These are phyloP conservation scores for Pythium coloratum DNA, from an alignment of 352 stramenopile species.

Conservation along the genomic window DNA sequence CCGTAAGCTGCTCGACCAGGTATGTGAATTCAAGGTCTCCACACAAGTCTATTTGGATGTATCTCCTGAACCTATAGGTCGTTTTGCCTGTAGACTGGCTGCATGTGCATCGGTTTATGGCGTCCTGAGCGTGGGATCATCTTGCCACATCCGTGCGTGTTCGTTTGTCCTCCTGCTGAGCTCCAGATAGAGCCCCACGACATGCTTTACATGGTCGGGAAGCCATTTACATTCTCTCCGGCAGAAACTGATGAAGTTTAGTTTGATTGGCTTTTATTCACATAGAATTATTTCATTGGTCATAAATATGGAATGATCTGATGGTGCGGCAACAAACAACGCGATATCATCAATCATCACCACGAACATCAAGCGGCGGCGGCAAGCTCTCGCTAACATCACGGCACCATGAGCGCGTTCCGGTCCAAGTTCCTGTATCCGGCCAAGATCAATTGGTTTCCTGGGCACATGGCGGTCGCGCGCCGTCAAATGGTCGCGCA, in stretches of 20 bases:
- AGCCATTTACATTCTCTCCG: slow-evolving; percentile 49
- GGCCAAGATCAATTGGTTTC: slow-evolving; percentile 88
- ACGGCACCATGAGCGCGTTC: slow-evolving; percentile 55
- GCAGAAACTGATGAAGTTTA: slow-evolving; percentile 8
- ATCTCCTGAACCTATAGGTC: not conserved
- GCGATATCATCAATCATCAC: not conserved
- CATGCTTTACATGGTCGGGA: slow-evolving; percentile 70
- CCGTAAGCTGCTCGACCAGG: slow-evolving; percentile 70
- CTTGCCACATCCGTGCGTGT: slow-evolving; percentile 68
- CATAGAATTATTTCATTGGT: slow-evolving; percentile 17
- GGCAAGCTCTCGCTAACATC: not conserved
- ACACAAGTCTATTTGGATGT: not conserved
- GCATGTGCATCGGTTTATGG: slow-evolving; percentile 66
- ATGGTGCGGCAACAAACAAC: slow-evolving; percentile 16
- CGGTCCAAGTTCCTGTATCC: slow-evolving; percentile 77
- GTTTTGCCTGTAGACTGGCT: slow-evolving; percentile 38
- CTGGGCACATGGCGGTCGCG: slow-evolving; percentile 83
- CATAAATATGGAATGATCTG: slow-evolving; percentile 11
- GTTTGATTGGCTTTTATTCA: not conserved
- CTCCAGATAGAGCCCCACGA: slow-evolving; percentile 58
- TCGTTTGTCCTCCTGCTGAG: slow-evolving; percentile 55
- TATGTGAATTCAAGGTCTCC: slow-evolving; percentile 22
- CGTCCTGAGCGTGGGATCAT: slow-evolving; percentile 49
- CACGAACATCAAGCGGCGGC: not conserved
- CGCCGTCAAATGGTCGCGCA: slow-evolving; percentile 79